A percentile compares a stretch with the other conserved stretches of the same genome.
These are phyloP conservation scores for Cylindrodendrum hubeiense DNA, from an alignment of 2,329 filamentous ascomycete species.

Conservation along the genomic window DNA sequence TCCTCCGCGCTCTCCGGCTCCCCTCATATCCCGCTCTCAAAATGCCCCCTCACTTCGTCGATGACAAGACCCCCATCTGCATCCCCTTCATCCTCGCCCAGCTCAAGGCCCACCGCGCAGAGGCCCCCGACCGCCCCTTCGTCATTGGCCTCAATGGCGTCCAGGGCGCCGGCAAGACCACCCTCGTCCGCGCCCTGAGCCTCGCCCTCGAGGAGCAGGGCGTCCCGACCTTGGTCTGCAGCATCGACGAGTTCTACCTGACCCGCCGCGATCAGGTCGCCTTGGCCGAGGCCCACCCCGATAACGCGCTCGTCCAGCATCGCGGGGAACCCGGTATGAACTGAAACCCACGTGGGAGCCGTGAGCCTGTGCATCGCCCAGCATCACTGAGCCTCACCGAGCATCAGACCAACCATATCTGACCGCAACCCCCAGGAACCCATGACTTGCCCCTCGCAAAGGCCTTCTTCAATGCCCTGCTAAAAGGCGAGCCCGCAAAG, in stretches of 20 bases:
- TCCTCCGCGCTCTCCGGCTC: not conserved
- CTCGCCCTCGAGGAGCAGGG: conserved; percentile 68
- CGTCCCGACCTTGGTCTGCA: conserved; percentile 78
- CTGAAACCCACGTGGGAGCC: conserved; percentile 3
- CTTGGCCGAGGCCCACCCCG: conserved; percentile 73
- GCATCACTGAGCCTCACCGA: not conserved
- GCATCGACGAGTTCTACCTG: conserved; percentile 92
- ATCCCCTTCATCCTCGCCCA: conserved; percentile 80
- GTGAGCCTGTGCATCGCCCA: not conserved
- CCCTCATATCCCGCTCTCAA: conserved; percentile 12
- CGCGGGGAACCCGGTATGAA: conserved; percentile 79
- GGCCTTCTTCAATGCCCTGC: conserved; percentile 70
- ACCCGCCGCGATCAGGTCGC: conserved; percentile 75
- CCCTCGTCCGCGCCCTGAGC: conserved; percentile 78
- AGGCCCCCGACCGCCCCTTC: conserved; percentile 67
- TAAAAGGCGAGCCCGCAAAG: conserved; percentile 63
- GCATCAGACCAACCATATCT: conserved; percentile 5
- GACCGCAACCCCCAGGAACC: conserved; percentile 55
- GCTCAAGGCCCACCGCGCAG: conserved; percentile 62
- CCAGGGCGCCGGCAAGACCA: conserved; percentile 94
- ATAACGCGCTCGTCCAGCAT: conserved; percentile 83
- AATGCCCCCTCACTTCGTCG: conserved; percentile 63
- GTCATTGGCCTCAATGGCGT: conserved; percentile 91
- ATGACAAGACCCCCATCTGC: conserved; percentile 84
- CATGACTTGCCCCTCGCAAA: conserved; percentile 79